Base-by-base conservation (phyloP, 495 filamentous ascomycete genomes). In the Cercophora scortea region DNA sequence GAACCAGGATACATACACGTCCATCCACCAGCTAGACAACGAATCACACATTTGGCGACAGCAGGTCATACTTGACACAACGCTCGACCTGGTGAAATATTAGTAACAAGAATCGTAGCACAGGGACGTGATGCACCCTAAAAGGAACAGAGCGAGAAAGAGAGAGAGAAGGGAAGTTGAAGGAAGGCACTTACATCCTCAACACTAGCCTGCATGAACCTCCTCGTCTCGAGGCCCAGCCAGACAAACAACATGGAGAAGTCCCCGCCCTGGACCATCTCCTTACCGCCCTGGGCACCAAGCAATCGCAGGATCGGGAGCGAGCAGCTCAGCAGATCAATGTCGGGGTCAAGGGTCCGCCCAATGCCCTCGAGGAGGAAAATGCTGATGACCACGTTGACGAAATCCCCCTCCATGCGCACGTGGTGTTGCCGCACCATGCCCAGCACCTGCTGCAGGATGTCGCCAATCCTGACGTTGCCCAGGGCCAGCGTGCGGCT, bases 391-490 rank as follows among this genome's bases (percentile, higher is more conserved):
- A 99, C 92, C 3, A 99, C 93, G 61, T 99, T 99, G 50, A 97
- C 92, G 67, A 96, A 99, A 63, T 99, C 94, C 2, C 94, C 94
- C 62, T 97, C 94, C 34, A 99, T 79, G 8, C 94, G 79, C 2
- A 99, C 94, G 61, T 99, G 94, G 63, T 99, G 92, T 13, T 74
- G 72, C 32, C 94, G 82, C 42, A 99, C 94, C 91, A 99, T 97
- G 40, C 74, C 74, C 25, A 99, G 72, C 8, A 97, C 92, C 53
- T 95, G 80, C 56, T 89, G 89, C 12, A 99, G 68, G 25, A 99
- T 86, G 60, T 99, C 94, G 1, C 93, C 94, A 58, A 99, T 96
- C 69, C 88, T 95, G 70, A 99, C 86, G 55, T 89, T 96, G 1
- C 94, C 94, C 0, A 99, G 74, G 2, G 94, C 90, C 42, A 99